phyloP scores from a whole-genome alignment of 2,329 filamentous ascomycete species.

The Sclerotinia spermophila region DNA sequence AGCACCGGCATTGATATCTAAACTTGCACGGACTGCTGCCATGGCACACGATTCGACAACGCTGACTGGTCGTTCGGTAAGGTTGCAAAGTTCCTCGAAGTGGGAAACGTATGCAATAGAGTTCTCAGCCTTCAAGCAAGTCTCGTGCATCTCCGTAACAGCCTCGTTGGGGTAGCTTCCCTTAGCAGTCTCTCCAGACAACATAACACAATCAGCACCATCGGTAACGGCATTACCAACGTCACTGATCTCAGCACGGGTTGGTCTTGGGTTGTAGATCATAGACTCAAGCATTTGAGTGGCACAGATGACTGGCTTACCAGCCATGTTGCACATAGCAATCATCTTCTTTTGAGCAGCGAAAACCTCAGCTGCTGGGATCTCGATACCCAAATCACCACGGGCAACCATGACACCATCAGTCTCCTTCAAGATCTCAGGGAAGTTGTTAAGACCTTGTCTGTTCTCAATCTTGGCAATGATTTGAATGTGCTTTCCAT shows the following conservation, averaged over 20 bases:
- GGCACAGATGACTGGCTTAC: slow-evolving; percentile 97
- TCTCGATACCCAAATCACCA: slow-evolving; percentile 98
- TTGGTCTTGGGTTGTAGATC: slow-evolving; percentile 99
- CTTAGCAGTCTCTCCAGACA: slow-evolving; percentile 99
- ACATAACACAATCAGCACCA: slow-evolving; percentile 98
- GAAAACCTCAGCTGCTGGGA: slow-evolving; percentile 96
- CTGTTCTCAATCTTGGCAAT: slow-evolving; percentile 99
- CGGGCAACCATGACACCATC: slow-evolving; percentile 99
- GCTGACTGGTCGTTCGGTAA: slow-evolving; percentile 77
- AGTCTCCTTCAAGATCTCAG: slow-evolving; percentile 91
- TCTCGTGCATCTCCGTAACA: slow-evolving; percentile 97
- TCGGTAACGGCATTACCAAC: slow-evolving; percentile 98
- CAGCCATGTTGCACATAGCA: slow-evolving; percentile 98
- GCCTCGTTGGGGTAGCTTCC: slow-evolving; percentile 89
- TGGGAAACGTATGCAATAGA: slow-evolving; percentile 95
- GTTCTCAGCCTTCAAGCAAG: slow-evolving; percentile 93
- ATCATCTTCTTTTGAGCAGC: slow-evolving; percentile 99
- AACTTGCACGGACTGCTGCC: slow-evolving; percentile 90
- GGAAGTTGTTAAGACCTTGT: slow-evolving; percentile 99
- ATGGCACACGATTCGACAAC: slow-evolving; percentile 94
- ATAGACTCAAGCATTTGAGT: slow-evolving; percentile 99
- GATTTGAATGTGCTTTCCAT: slow-evolving; percentile 96
- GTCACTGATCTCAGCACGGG: slow-evolving; percentile 96
- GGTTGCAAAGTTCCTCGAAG: slow-evolving; percentile 88
- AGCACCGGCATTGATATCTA: slow-evolving; percentile 93